phyloP scores from a whole-genome alignment of 257 asterid species.

The Ligustrum vulgare region DNA sequence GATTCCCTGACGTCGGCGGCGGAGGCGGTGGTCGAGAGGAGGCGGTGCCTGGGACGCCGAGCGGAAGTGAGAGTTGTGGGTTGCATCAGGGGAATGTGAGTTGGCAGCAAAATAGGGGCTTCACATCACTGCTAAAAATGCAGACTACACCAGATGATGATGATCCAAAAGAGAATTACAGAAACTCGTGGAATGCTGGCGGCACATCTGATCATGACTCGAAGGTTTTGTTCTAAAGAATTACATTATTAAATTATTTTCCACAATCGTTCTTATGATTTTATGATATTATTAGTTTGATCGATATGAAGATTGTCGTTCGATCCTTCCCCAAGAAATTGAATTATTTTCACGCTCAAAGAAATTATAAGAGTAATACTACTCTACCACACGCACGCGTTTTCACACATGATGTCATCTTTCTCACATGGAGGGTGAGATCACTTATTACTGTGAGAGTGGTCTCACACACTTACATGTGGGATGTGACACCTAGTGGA shows the following conservation, averaged over 20 bases:
- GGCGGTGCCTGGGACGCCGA: conserved; percentile 51
- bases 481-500: no score
- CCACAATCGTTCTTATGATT: neutral
- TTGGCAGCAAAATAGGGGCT: conserved; percentile 35
- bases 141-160: conserved; percentile 32
- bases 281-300: neutral
- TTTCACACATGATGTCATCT: no score
- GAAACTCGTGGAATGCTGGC: conserved; percentile 50
- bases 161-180: conserved; percentile 27
- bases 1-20: conserved; percentile 37
- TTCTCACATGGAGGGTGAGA: no score
- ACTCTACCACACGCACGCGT: no score
- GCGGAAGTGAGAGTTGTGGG: neutral
- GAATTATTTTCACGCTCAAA: neutral
- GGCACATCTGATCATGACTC: conserved; percentile 41
- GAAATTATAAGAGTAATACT: no score
- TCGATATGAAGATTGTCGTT: neutral
- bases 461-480: no score
- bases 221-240: conserved; percentile 37
- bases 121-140: conserved; percentile 65
- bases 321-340: conserved; percentile 1
- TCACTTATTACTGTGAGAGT: no score
- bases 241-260: no score
- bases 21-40: conserved; percentile 36
- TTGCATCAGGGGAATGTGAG: conserved; percentile 44